Evolutionary conservation across 2,329 filamentous ascomycete species (phyloP).

Genomic region (Curvularia lunata): DNA sequence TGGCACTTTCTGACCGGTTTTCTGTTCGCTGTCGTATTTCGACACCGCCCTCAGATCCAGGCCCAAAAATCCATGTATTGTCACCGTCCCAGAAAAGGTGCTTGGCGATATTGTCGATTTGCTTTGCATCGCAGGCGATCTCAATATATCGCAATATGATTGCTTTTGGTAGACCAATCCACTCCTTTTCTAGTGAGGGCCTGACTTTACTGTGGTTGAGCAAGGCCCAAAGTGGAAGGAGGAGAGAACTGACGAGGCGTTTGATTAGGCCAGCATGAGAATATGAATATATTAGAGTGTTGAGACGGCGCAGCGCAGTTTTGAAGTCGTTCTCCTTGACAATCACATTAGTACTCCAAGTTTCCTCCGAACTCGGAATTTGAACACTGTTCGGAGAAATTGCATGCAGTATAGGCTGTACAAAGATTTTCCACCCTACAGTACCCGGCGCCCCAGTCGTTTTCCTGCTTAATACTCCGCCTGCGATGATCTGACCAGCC

Average conservation of each 20-base stretch:
- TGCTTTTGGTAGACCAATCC: conserved; percentile 29
- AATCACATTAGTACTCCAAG: conserved; percentile 55
- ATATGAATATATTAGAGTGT: conserved; percentile 65
- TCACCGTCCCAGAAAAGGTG: conserved; percentile 64
- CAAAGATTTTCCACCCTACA: conserved; percentile 67
- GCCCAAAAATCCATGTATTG: conserved; percentile 61
- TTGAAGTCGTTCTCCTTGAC: conserved; percentile 58
- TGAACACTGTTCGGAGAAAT: conserved; percentile 55
- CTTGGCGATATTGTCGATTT: conserved; percentile 58
- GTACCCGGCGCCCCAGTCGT: conserved; percentile 68
- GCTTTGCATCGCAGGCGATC: conserved; percentile 60
- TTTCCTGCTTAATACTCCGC: conserved; percentile 69
- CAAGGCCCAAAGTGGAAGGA: conserved; percentile 69
- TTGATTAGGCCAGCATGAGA: conserved; percentile 70
- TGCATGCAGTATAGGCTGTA: conserved; percentile 61
- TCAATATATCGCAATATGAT: conserved; percentile 58
- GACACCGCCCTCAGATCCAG: conserved; percentile 56
- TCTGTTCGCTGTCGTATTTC: conserved; percentile 67
- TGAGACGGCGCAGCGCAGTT: conserved; percentile 62
- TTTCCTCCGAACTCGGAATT: conserved; percentile 14
- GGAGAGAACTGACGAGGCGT: conserved; percentile 64
- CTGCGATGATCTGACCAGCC: conserved; percentile 68
- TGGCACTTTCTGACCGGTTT: conserved; percentile 72
- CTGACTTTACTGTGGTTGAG: conserved; percentile 57
- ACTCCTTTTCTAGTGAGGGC: conserved; percentile 35